phyloP scores from a whole-genome alignment of 2,329 filamentous ascomycete species.

The Neofusicoccum sp. region DNA sequence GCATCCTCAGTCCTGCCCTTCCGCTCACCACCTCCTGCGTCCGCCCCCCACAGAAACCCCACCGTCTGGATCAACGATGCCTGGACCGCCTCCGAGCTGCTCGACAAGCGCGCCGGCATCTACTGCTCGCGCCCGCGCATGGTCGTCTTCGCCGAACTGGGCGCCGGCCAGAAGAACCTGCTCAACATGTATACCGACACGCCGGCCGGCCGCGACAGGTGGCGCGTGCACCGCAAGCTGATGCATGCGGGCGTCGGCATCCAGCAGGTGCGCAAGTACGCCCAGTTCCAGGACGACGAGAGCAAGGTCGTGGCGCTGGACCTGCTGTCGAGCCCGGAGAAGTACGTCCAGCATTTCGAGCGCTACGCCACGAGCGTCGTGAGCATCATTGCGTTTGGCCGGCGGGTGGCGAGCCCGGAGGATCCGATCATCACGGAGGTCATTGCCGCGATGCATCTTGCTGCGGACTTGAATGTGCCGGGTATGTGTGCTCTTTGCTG shows the following conservation, averaged over 20 bases:
- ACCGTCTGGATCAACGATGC: conserved; percentile 45
- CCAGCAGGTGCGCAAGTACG: conserved; percentile 55
- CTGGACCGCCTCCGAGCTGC: conserved; percentile 51
- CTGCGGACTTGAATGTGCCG: conserved; percentile 51
- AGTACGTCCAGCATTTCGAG: conserved; percentile 56
- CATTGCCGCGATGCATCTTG: conserved; percentile 58
- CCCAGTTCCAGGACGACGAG: conserved; percentile 60
- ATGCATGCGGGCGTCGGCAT: conserved; percentile 37
- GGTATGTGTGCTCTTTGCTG: conserved; percentile 9
- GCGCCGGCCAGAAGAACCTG: conserved; percentile 34
- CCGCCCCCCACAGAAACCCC: conserved; percentile 38
- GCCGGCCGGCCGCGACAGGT: conserved; percentile 30
- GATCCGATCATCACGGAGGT: conserved; percentile 61
- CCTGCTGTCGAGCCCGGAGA: conserved; percentile 43
- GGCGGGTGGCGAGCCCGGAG: conserved; percentile 49
- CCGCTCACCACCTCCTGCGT: conserved; percentile 44
- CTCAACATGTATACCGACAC: conserved; percentile 36
- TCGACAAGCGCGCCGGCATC: conserved; percentile 53
- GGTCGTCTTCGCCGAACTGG: conserved; percentile 45
- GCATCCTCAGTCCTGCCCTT: conserved; percentile 36
- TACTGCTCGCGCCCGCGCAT: conserved; percentile 52
- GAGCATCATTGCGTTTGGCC: conserved; percentile 57
- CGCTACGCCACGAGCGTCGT: conserved; percentile 55
- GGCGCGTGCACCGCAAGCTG: conserved; percentile 33
- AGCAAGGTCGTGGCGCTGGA: conserved; percentile 56